These are phyloP conservation scores for Globisporangium alternatum DNA, from an alignment of 352 stramenopile species.

Conservation along the genomic window DNA sequence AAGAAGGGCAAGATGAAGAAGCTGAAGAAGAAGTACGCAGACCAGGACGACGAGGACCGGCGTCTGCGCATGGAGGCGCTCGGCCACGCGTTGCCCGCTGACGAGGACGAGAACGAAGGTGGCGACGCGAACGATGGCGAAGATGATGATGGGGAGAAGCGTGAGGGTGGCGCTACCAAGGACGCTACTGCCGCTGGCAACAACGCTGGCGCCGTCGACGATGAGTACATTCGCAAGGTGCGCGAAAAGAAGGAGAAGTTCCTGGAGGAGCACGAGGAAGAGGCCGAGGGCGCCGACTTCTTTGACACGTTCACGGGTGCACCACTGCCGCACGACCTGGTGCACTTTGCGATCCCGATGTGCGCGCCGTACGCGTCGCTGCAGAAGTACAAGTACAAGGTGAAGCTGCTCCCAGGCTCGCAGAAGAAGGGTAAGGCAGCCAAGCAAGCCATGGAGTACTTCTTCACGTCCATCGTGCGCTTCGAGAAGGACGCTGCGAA, in stretches of 20 bases:
- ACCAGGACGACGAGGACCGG: slow-evolving; percentile 96
- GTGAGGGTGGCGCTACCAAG: slow-evolving; percentile 6
- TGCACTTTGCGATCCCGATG: slow-evolving; percentile 90
- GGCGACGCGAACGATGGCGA: slow-evolving; percentile 18
- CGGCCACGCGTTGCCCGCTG: slow-evolving; percentile 43
- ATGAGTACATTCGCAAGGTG: slow-evolving; percentile 70
- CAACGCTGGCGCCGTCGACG: slow-evolving; percentile 23
- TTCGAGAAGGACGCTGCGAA: slow-evolving; percentile 53
- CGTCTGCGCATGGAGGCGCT: slow-evolving; percentile 91
- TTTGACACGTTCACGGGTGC: slow-evolving; percentile 84
- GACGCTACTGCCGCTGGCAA: slow-evolving; percentile 16
- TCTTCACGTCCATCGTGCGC: slow-evolving; percentile 67
- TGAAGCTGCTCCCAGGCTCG: slow-evolving; percentile 88
- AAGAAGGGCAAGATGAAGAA: slow-evolving; percentile 95
- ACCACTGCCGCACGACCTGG: slow-evolving; percentile 74
- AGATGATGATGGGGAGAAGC: not conserved
- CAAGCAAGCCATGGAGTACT: slow-evolving; percentile 86
- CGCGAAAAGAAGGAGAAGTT: slow-evolving; percentile 84
- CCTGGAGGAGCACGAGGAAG: slow-evolving; percentile 81
- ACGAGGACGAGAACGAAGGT: slow-evolving; percentile 23
- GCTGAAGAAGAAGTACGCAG: slow-evolving; percentile 94
- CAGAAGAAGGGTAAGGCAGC: slow-evolving; percentile 91
- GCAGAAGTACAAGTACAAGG: slow-evolving; percentile 90
- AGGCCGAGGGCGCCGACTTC: slow-evolving; percentile 73
- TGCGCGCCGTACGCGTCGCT: slow-evolving; percentile 88